Conservation (phyloP, 2,329 filamentous ascomycete species). For the Amylocarpus encephaloides region DNA sequence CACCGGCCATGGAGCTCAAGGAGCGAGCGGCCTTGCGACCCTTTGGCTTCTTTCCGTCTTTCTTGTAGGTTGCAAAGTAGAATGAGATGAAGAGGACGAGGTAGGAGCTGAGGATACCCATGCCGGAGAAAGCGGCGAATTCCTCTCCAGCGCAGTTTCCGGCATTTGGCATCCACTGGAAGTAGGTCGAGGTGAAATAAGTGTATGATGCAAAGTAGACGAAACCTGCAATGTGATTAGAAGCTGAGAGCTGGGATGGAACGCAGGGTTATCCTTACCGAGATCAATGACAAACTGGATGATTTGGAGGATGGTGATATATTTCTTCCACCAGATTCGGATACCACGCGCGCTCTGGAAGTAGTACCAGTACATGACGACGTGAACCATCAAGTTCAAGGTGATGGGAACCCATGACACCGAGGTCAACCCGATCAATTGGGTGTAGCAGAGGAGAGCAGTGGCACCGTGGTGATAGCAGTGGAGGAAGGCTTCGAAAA, state of each 20-base stretch:
- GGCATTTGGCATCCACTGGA: conserved; percentile 71
- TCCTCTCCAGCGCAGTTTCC: conserved; percentile 92
- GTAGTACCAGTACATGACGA: conserved; percentile 99
- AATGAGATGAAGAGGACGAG: conserved; percentile 98
- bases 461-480: conserved; percentile 98
- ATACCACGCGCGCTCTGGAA: conserved; percentile 96
- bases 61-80: conserved; percentile 95
- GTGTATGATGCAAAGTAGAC: conserved; percentile 99
- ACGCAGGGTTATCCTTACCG: conserved; percentile 45
- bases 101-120: conserved; percentile 89
- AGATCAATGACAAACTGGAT: conserved; percentile 96
- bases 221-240: conserved; percentile 57
- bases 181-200: conserved; percentile 93
- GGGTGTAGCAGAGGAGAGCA: conserved; percentile 94
- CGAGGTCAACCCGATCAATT: conserved; percentile 85
- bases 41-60: conserved; percentile 71
- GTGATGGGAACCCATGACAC: conserved; percentile 94
- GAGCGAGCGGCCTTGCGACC: conserved; percentile 66
- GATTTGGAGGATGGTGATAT: conserved; percentile 96
- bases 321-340: conserved; percentile 99
- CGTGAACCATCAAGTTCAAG: conserved; percentile 88
- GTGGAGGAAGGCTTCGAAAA: conserved; percentile 74
- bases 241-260: neutral
- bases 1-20: conserved; percentile 43
- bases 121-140: conserved; percentile 89